A percentile compares a stretch with the other conserved stretches of the same genome.
Evolutionary conservation across 2,329 filamentous ascomycete species (phyloP).

Genomic region (Huntiella savannae): DNA sequence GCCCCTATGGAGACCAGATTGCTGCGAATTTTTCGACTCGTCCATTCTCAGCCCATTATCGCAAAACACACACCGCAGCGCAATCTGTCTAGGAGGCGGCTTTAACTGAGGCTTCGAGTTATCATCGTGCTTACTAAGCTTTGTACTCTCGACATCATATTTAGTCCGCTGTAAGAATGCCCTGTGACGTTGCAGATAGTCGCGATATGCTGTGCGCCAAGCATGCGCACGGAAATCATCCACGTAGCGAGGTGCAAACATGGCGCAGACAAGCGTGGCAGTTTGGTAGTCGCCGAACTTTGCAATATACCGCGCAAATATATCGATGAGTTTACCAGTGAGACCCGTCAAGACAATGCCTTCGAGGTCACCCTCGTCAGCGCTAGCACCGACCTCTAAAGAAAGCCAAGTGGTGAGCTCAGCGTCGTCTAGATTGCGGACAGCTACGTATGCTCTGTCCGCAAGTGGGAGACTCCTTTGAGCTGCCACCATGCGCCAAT

Average conservation of each 20-base stretch:
- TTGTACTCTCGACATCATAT: constrained; percentile 60
- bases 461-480: constrained; percentile 55
- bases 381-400: constrained; percentile 40
- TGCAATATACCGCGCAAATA: constrained; percentile 56
- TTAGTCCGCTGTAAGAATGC: constrained; percentile 56
- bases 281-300: constrained; percentile 66
- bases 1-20: constrained; percentile 16
- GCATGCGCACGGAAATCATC: constrained; percentile 55
- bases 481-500: constrained; percentile 57
- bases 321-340: constrained; percentile 50
- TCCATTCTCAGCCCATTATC: constrained; percentile 32
- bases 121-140: constrained; percentile 46
- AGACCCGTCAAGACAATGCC: constrained; percentile 64
- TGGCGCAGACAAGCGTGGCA: constrained; percentile 53
- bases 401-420: constrained; percentile 48
- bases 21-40: neutral
- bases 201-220: constrained; percentile 55
- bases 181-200: constrained; percentile 53
- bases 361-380: constrained; percentile 39
- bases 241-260: constrained; percentile 57
- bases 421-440: constrained; percentile 44
- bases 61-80: constrained; percentile 61
- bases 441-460: constrained; percentile 55
- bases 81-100: constrained; percentile 48
- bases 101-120: constrained; percentile 34